Evolutionary conservation across 345 rosid genomes (phyloP).

Genomic region (Mercurialis annua): DNA sequence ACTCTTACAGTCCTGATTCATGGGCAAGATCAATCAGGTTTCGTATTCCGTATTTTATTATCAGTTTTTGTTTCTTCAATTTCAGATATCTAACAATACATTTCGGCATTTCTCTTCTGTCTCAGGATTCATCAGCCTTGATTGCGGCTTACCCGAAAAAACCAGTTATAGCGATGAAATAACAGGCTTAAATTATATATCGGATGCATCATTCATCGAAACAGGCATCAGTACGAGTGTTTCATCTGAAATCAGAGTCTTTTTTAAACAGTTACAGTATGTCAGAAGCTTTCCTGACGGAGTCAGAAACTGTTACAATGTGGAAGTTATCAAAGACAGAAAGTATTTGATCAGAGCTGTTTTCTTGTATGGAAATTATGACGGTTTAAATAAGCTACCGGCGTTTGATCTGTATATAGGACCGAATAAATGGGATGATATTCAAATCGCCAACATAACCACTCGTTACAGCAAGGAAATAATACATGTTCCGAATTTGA

Average conservation of each 20-base stretch:
- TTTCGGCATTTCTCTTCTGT: no score
- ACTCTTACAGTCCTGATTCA: not conserved
- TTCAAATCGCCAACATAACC: conserved; percentile 13
- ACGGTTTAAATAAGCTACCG: conserved; percentile 24
- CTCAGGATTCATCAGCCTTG: no score
- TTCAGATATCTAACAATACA: no score
- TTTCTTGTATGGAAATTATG: conserved; percentile 27
- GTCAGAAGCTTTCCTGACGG: conserved; percentile 34
- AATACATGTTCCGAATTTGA: conserved; percentile 29
- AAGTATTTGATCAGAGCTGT: conserved; percentile 47
- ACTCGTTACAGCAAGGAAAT: conserved; percentile 18
- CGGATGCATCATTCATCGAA: no score
- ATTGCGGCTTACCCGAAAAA: no score
- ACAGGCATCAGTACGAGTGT: no score
- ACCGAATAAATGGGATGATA: conserved; percentile 38
- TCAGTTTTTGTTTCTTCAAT: no score
- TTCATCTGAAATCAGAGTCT: no score
- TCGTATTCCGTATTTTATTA: not conserved
- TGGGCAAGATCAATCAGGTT: not conserved
- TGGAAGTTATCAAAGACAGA: conserved; percentile 5
- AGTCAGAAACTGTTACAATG: conserved; percentile 30
- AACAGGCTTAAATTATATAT: no score
- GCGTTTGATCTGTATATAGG: conserved; percentile 47
- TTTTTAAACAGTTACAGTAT: conserved; percentile 10
- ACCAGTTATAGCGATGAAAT: no score